Base-by-base conservation (phyloP, 2,329 filamentous ascomycete genomes). In the Epichloe sp. region DNA sequence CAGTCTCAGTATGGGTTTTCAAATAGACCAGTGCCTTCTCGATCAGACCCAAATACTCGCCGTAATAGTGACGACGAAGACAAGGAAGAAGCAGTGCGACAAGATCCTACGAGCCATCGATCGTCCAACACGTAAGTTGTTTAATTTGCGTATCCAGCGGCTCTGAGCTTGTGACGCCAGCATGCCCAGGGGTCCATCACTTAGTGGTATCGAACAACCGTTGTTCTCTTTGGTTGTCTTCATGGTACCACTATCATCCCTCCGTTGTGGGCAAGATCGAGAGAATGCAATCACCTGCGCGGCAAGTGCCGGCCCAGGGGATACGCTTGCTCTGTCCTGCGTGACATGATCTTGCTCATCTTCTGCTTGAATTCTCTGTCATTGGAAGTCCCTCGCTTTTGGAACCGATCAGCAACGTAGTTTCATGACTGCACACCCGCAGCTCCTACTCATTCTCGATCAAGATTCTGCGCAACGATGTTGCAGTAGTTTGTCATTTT, bases 1-100 rank as follows among this genome's bases (percentile, higher is more conserved):
- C 80, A 77, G 55, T 76, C 75, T 55, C 72, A 77, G 50, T 80
- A 80, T 53, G 73, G 75, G 44, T 78, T 76, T 59, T 65, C 66
- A 31, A 56, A 55, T 21, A 44, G 42, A 49, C 54, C 64, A 77
- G 71, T 88, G 46, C 85, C 88, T 15, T 91, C 88, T 12, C 85
- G 88, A 58, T 96, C 91, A 26, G 83, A 95, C 48, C 89, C 90
- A 45, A 83, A 80, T 34, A 93, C 90, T 55, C 80, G 90, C 57
- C 85, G 90, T 57, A 94, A 95, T 64, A 97, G 91, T 50, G 86
- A 96, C 63, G 86, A 91, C 58, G 86, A 91, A 58, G 88, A 95
- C 61, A 89, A 91, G 62, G 85, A 89, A 62, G 81, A 85, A 58
- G 80, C 83, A 56, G 79, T 85, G 61, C 75, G 81, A 56, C 76